phyloP scores from a whole-genome alignment of 2,329 filamentous ascomycete species.

The Botrytis galanthina region DNA sequence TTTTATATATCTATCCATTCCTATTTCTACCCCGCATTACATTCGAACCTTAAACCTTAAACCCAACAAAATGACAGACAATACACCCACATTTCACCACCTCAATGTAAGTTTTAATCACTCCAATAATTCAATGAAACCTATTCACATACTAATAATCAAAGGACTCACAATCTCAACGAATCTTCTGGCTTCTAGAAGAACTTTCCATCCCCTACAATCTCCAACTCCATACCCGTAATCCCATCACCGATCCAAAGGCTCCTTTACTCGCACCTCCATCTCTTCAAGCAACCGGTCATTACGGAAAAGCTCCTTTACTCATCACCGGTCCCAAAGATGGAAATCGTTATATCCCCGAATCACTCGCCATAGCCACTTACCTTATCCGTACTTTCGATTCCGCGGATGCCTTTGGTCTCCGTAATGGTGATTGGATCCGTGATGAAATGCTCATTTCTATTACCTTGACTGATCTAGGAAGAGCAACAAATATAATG shows the following conservation, averaged over 20 bases:
- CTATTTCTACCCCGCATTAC: not conserved
- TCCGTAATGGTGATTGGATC: slow-evolving; percentile 35
- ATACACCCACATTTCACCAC: slow-evolving; percentile 33
- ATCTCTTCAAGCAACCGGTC: slow-evolving; percentile 69
- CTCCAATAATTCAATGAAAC: not conserved
- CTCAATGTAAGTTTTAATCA: slow-evolving; percentile 27
- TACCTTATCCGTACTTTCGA: slow-evolving; percentile 40
- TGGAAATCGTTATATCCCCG: slow-evolving; percentile 32
- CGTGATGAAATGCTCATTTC: slow-evolving; percentile 36
- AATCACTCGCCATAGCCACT: slow-evolving; percentile 37
- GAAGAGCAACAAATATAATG: slow-evolving; percentile 23
- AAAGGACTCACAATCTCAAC: slow-evolving; percentile 64
- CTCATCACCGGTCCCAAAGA: slow-evolving; percentile 45
- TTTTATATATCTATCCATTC: not conserved
- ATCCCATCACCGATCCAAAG: slow-evolving; percentile 47
- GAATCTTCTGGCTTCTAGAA: slow-evolving; percentile 67
- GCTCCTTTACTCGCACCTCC: slow-evolving; percentile 57
- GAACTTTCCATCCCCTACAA: slow-evolving; percentile 72
- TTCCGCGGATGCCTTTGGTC: slow-evolving; percentile 33
- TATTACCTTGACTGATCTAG: slow-evolving; percentile 29
- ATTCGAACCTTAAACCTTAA: not conserved
- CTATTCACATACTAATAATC: not conserved
- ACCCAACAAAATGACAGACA: slow-evolving; percentile 21
- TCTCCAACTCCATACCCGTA: slow-evolving; percentile 69
- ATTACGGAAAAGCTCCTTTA: slow-evolving; percentile 80